phyloP scores from a whole-genome alignment of 1,284 basidiomycete species.

The Apiotrichum siamense region DNA sequence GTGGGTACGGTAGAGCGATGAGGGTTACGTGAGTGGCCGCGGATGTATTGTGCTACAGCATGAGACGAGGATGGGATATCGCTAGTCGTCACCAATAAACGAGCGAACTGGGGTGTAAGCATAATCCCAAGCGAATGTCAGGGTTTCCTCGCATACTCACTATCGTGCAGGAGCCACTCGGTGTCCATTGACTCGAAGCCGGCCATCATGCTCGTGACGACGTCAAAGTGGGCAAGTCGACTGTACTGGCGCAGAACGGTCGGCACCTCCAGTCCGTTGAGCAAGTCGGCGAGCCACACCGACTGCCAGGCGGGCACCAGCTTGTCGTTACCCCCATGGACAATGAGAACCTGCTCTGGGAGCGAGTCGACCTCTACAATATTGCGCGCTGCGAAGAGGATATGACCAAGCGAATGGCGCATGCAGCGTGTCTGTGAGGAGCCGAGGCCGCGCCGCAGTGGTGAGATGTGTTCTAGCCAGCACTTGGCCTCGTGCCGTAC shows the following conservation, averaged over 20 bases:
- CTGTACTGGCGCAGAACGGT: constrained; percentile 43
- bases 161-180: constrained; percentile 19
- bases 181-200: constrained; percentile 24
- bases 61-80: background rate
- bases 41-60: background rate
- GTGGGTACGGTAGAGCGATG: too few species aligned
- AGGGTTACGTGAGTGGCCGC: too few species aligned
- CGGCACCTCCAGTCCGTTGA: constrained; percentile 44
- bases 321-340: constrained; percentile 45
- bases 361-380: constrained; percentile 41
- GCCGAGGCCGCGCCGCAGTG: constrained; percentile 41
- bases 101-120: constrained; percentile 7
- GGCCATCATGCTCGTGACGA: constrained; percentile 34
- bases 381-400: constrained; percentile 45
- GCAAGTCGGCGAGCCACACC: constrained; percentile 43
- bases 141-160: too few species aligned
- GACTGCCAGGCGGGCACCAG: constrained; percentile 43
- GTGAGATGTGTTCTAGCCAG: constrained; percentile 45
- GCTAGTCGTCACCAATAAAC: constrained; percentile 1
- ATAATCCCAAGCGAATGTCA: background rate
- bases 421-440: constrained; percentile 44
- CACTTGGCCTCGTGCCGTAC: constrained; percentile 38
- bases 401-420: constrained; percentile 45
- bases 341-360: constrained; percentile 41
- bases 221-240: constrained; percentile 41